Base-by-base conservation (phyloP, 306 rosid species). In the Cucumis hystrix region DNA sequence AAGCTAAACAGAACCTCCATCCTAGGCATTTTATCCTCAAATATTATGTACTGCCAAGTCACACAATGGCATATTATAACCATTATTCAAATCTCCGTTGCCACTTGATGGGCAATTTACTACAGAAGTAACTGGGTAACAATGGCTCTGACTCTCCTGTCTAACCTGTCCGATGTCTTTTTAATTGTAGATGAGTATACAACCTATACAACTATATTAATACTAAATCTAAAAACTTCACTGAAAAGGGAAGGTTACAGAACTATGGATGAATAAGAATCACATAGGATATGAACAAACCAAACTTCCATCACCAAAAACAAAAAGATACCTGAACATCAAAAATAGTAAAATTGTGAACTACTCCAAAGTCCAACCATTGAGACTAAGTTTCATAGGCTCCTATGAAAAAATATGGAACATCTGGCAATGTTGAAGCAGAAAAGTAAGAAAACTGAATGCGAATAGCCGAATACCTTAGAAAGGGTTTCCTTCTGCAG, bases 381-480 rank as follows among this genome's bases (percentile, higher is more conserved):
- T 69, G 71, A 64, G 49, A 35, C 57, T 21, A 21, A 21, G 39
- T 21, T 45, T 3, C 21, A 70, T 70, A 23, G 20, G 58, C 12
- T 69, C 17, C 39, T 45, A 69, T 20, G 57, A 67, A 39, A 41
- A 41, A n/a, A 10, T 2, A 67, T 39, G 33, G 74, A 41, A 40
- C 54, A 40, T n/a, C 33, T 37, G 30, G 43, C 10, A 33, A 66
- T 30, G 10, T 41, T 67, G 52, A 67, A 67, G 54, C 21, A 67
- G 64, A 74, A 30, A 74, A 74, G 41, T 54, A 30, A 8, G 52
- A 65, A 33, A 49, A 30, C n/a, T 7, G 43, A 33, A 33, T 33
- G 37, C 3, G 30, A 83, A 81, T 85, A 92, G 97, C 99, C 3
- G 30, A 83, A 81, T 85, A 92, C 99, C 99, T 90, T 95, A 86